A percentile compares a stretch with the other conserved stretches of the same genome.
Evolutionary conservation across 2,329 filamentous ascomycete genomes (phyloP).

Genomic region (Alternaria sp.): DNA sequence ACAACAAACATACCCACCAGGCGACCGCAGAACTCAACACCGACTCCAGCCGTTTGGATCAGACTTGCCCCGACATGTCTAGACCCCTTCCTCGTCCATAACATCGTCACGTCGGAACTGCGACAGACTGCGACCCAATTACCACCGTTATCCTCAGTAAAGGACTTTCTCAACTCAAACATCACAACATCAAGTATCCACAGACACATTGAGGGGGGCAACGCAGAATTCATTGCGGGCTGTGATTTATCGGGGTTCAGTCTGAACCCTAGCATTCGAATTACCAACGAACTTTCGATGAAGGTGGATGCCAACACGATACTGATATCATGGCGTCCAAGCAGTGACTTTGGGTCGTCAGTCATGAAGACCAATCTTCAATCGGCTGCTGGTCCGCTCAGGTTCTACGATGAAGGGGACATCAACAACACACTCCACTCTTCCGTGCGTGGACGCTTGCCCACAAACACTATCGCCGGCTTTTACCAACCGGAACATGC

Average conservation of each 20-base stretch:
- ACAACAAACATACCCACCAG: neutral
- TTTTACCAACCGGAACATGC: conserved; percentile 13
- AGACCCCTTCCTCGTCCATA: neutral
- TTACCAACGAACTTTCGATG: conserved; percentile 10
- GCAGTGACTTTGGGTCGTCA: neutral
- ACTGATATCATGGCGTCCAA: conserved; percentile 6
- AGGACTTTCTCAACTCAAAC: neutral
- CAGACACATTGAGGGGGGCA: conserved; percentile 6
- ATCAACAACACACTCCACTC: neutral
- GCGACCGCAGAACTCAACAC: neutral
- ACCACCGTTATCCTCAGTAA: neutral
- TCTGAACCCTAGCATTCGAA: neutral
- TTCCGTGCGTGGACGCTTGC: neutral
- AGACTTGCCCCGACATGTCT: neutral
- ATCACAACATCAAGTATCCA: conserved; percentile 2
- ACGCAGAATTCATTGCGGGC: conserved; percentile 4
- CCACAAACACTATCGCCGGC: conserved; percentile 1
- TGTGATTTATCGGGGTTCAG: conserved; percentile 2
- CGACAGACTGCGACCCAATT: neutral
- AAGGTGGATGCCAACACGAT: conserved; percentile 13
- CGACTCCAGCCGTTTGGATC: neutral
- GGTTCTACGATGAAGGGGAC: neutral
- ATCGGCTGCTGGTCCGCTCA: conserved; percentile 2
- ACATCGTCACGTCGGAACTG: neutral
- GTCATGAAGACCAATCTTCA: neutral